Percentiles rank a stretch among this genome's conserved stretches.
Conservation (phyloP, 2,329 filamentous ascomycete species). For the Talaromyces sp. region DNA sequence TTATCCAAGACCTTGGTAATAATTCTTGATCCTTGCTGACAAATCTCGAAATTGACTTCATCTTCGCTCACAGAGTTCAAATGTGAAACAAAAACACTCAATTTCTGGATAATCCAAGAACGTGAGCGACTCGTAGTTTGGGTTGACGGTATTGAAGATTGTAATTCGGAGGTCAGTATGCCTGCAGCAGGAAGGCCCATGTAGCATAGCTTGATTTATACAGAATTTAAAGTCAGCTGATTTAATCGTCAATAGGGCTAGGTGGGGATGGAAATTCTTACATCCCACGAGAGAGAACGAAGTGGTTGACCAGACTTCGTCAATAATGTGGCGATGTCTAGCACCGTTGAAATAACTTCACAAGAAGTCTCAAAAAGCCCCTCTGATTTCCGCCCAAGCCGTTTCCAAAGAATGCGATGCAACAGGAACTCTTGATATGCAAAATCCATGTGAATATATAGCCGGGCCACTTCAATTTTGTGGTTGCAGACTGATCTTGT, state of each 20-base stretch:
- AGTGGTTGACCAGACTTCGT: background rate
- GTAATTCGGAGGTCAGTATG: constrained; percentile 7
- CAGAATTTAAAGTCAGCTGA: background rate
- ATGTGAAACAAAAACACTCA: background rate
- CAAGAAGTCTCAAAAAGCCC: background rate
- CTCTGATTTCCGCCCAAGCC: background rate
- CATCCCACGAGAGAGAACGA: background rate
- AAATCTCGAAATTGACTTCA: background rate
- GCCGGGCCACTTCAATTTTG: background rate
- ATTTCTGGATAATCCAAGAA: background rate
- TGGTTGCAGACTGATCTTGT: background rate
- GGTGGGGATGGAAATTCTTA: background rate
- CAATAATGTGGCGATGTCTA: background rate
- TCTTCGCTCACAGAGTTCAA: background rate
- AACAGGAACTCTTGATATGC: background rate
- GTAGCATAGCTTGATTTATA: background rate
- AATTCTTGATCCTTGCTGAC: background rate
- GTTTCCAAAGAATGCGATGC: background rate
- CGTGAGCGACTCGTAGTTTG: background rate
- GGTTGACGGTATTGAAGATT: background rate
- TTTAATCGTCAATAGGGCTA: background rate
- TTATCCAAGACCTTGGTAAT: background rate
- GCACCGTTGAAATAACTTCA: background rate
- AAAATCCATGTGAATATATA: background rate
- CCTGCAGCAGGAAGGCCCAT: constrained; percentile 15